These are phyloP conservation scores for Sporisorium scitamineum DNA, from an alignment of 1,284 basidiomycete genomes.

Conservation along the genomic window DNA sequence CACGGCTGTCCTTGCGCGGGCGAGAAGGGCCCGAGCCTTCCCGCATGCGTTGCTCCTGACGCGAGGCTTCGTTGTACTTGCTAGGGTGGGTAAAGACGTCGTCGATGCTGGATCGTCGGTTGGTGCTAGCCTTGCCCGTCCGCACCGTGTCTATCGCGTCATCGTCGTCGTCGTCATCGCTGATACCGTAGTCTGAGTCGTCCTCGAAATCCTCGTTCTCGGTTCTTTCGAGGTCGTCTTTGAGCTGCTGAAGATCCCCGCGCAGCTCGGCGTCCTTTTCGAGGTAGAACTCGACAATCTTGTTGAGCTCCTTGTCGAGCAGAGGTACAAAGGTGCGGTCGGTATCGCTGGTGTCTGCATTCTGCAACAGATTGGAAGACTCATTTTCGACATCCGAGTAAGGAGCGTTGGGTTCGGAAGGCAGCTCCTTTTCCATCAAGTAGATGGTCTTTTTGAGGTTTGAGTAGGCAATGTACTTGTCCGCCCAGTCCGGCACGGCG, in stretches of 20 bases:
- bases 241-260: constrained; percentile 49
- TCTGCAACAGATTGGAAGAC: constrained; percentile 52
- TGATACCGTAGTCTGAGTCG: constrained; percentile 74
- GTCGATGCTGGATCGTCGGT: constrained; percentile 59
- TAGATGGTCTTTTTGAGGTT: constrained; percentile 69
- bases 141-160: constrained; percentile 54
- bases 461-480: constrained; percentile 79
- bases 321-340: constrained; percentile 70
- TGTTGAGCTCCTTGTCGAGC: constrained; percentile 84
- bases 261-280: constrained; percentile 72
- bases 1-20: constrained; percentile 44
- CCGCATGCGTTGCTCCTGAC: constrained; percentile 52
- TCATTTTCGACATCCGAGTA: constrained; percentile 60
- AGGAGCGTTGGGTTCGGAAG: constrained; percentile 30
- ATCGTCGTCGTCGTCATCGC: constrained; percentile 73
- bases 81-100: constrained; percentile 51
- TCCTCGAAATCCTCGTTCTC: constrained; percentile 72
- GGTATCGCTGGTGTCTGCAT: constrained; percentile 51
- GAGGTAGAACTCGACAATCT: constrained; percentile 85
- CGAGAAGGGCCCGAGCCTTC: constrained; percentile 32
- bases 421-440: constrained; percentile 63
- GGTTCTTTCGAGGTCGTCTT: constrained; percentile 55
- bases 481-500: constrained; percentile 92
- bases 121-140: constrained; percentile 40
- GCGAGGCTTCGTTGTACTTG: constrained; percentile 52